phyloP scores from a whole-genome alignment of 129 eudicot genomes.

The Arctium lappa region DNA sequence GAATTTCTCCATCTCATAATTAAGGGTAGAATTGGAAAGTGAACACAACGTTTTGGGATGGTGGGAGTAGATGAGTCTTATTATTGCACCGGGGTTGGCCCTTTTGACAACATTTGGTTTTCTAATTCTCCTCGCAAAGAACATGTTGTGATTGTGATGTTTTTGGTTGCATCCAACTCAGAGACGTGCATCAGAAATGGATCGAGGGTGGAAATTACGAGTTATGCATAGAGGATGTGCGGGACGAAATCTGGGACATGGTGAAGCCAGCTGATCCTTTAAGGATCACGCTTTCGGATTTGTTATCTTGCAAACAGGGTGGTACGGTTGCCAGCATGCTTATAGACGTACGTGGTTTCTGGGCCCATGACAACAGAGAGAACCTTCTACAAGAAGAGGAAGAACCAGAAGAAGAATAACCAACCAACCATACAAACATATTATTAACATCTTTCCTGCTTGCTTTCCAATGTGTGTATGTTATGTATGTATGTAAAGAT shows the following conservation, averaged over 20 bases:
- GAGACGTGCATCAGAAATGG: conserved; percentile 99
- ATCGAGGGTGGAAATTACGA: conserved; percentile 97
- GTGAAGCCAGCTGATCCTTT: conserved; percentile 90
- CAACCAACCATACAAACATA: not conserved
- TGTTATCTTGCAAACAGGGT: conserved; percentile 88
- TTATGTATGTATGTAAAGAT: conserved; percentile 19
- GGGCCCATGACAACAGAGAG: conserved; percentile 98
- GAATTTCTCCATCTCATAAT: not conserved
- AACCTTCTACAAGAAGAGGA: conserved; percentile 98
- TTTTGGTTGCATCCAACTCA: conserved; percentile 27
- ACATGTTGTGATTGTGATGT: not conserved
- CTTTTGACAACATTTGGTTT: not conserved
- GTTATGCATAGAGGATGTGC: conserved; percentile 85
- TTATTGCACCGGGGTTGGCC: not conserved
- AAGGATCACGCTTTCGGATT: conserved; percentile 69
- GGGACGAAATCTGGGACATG: conserved; percentile 99
- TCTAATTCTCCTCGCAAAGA: not conserved
- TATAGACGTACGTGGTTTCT: conserved; percentile 92
- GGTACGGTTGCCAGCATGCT: conserved; percentile 98
- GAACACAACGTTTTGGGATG: not conserved
- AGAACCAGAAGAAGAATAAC: conserved; percentile 83
- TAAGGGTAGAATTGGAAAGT: not conserved
- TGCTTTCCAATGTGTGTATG: conserved; percentile 7
- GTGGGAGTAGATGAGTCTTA: too few relatives aligned
- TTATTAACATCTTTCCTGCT: conserved; percentile 16